Conservation (phyloP, 345 rosid species). For the Arabidopsis suecica region DNA sequence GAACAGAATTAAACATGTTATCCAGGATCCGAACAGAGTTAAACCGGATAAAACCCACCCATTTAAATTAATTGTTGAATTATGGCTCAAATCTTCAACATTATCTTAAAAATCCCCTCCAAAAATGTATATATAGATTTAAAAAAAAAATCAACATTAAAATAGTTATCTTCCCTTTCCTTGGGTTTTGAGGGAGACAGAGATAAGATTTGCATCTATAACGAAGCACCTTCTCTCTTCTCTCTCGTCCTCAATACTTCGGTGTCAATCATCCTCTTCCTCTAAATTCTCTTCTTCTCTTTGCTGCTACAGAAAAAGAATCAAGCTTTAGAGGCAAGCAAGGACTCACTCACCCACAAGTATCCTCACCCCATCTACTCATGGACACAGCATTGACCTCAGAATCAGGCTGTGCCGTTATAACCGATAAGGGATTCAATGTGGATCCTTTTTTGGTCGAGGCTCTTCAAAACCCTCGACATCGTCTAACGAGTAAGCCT, state of each 20-base stretch:
- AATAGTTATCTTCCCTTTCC: constrained; percentile 4
- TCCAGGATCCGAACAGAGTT: too few relatives aligned
- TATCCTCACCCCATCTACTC: constrained; percentile 15
- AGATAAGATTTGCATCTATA: constrained; percentile 37
- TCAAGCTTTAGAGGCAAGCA: constrained; percentile 29
- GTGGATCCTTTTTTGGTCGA: constrained; percentile 90
- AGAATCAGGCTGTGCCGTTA: constrained; percentile 1
- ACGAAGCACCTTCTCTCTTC: not conserved
- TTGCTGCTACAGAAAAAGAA: constrained; percentile 26
- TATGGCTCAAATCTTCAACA: too few relatives aligned
- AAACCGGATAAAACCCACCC: too few relatives aligned
- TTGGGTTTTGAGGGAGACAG: not conserved
- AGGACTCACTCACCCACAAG: not conserved
- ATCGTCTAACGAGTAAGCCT: constrained; percentile 75
- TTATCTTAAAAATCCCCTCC: too few relatives aligned
- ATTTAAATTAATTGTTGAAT: too few relatives aligned
- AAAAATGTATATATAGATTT: too few relatives aligned
- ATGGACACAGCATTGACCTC: constrained; percentile 14
- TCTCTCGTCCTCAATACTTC: constrained; percentile 29
- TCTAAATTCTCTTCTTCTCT: constrained; percentile 32
- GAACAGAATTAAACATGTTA: too few relatives aligned
- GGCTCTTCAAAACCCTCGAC: constrained; percentile 86
- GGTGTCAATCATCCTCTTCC: constrained; percentile 34
- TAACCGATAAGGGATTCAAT: constrained; percentile 51
- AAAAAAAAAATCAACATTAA: not conserved